Conservation (phyloP, 2,329 filamentous ascomycete genomes). For the Purpureocillium lavendulum region DNA sequence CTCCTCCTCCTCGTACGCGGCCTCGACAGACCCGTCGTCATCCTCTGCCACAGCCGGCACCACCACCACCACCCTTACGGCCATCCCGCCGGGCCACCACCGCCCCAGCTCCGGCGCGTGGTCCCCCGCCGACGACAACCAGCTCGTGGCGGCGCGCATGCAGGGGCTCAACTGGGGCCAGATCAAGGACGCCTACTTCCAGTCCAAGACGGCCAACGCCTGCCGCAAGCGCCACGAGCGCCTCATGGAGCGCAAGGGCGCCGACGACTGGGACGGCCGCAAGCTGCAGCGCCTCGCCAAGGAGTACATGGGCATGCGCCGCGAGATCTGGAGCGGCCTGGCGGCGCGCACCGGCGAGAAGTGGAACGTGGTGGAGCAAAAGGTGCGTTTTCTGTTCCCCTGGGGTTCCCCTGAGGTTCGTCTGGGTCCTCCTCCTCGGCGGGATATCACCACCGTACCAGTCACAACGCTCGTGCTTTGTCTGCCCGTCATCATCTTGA, state of each 20-base stretch:
- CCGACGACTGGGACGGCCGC: conserved; percentile 70
- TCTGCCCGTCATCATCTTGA: too few species aligned
- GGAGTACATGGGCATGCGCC: conserved; percentile 71
- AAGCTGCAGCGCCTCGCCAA: conserved; percentile 67
- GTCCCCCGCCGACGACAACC: conserved; percentile 66
- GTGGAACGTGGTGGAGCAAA: conserved; percentile 63
- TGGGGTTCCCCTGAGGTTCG: too few species aligned
- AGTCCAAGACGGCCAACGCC: conserved; percentile 69
- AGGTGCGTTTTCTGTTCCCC: conserved; percentile 32
- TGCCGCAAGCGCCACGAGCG: conserved; percentile 86
- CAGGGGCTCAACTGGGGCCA: conserved; percentile 77
- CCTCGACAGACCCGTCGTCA: too few species aligned
- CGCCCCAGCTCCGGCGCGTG: conserved; percentile 59
- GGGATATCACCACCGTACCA: too few species aligned
- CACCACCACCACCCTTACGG: too few species aligned
- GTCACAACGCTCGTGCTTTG: too few species aligned
- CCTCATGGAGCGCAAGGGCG: conserved; percentile 65
- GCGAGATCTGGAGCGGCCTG: conserved; percentile 73
- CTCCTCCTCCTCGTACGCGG: too few species aligned
- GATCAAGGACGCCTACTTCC: conserved; percentile 70
- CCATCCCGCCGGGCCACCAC: conserved; percentile 37
- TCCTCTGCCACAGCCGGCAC: too few species aligned
- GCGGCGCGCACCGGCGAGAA: conserved; percentile 71
- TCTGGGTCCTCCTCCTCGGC: too few species aligned
- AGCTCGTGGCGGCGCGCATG: conserved; percentile 61